Evolutionary conservation across 176 grass and related monocot genomes (phyloP), one percentile per base, ranked within the genome.

Genomic region (Musa beccarii): DNA sequence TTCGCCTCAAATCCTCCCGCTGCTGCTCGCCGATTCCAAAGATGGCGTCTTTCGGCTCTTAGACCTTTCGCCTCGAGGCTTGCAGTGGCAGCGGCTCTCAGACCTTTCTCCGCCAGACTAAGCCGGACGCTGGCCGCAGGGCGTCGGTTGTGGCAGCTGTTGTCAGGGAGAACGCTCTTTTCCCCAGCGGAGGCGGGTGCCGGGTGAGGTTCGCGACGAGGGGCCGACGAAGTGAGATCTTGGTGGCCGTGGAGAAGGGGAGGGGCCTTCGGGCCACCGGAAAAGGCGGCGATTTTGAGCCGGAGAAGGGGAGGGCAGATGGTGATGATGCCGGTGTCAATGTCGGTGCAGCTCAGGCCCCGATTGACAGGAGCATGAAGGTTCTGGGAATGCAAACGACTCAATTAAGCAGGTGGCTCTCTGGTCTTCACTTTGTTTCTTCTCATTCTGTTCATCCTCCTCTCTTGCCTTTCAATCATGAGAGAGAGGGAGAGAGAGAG

Each of bases 41-140:
- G 23, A 74, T 74, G 72, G 53, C 53, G 7, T 57, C 72, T 74
- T 74, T 74, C 7, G 23, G 72, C 13, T 56, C 72, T 9, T 53
- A 9, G 8, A 12, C 72, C 28, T 74, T 74, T 25, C 21, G 52
- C 9, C 51, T 72, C n/a, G n/a, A 72, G 50, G 49, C 51, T 9
- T 16, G 19, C 52, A 71, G 10, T 11, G 68, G 72, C 72, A 24
- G 14, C 65, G 0, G 16, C 19, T 20, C 0, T 0, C 1, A 8
- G 43, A 17, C 68, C 28, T n/a, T 70, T 51, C 49, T 20, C 43
- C 43, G 19, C 11, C 43, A 51, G 68, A 74, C 10, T 21, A 12
- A 23, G 72, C 2, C 53, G 15, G 56, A 4, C 8, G 1, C 15
- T n/a, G 24, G 52, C 13, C 22, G 72, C 23, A 26, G 52, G 23